Conservation (phyloP, 805 yeast genomes). For the Blastobotrys chiropterorum region DNA sequence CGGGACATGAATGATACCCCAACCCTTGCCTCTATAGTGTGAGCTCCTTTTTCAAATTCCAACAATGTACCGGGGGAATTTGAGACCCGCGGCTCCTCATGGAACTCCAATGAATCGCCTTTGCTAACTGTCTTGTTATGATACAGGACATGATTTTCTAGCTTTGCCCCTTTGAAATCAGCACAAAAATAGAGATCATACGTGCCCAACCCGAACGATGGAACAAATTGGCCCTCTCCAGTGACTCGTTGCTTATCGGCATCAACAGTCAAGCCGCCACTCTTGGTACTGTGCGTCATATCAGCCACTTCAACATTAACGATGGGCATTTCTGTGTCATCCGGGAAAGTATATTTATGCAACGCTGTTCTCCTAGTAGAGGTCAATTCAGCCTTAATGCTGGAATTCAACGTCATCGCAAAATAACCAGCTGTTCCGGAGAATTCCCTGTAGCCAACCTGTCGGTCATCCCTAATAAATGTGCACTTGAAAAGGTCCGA, state of each 20-base stretch:
- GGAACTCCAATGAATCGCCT: neutral
- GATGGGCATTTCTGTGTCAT: neutral
- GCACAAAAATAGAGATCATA: constrained; percentile 4
- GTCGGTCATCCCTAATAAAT: neutral
- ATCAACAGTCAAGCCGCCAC: neutral
- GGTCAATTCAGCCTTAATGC: constrained; percentile 1
- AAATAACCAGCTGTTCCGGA: neutral
- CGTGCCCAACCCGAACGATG: constrained; percentile 1
- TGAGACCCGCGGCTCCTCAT: neutral
- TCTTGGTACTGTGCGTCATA: neutral
- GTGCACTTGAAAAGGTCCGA: neutral
- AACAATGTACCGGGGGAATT: constrained; percentile 1
- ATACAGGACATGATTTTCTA: neutral
- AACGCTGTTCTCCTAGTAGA: neutral
- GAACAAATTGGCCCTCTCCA: neutral
- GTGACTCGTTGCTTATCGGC: neutral
- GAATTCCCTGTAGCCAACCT: neutral
- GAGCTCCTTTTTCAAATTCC: neutral
- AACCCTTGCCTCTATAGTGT: constrained; percentile 12
- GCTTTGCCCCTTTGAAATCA: constrained; percentile 3
- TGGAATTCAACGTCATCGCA: neutral
- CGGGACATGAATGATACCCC: constrained; percentile 31
- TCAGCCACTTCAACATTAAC: constrained; percentile 1
- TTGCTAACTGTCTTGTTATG: neutral
- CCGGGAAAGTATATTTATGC: constrained; percentile 1